A percentile compares a stretch with the other conserved stretches of the same genome.
phyloP scores from a whole-genome alignment of 306 rosid genomes.

The Quercus engelmannii region DNA sequence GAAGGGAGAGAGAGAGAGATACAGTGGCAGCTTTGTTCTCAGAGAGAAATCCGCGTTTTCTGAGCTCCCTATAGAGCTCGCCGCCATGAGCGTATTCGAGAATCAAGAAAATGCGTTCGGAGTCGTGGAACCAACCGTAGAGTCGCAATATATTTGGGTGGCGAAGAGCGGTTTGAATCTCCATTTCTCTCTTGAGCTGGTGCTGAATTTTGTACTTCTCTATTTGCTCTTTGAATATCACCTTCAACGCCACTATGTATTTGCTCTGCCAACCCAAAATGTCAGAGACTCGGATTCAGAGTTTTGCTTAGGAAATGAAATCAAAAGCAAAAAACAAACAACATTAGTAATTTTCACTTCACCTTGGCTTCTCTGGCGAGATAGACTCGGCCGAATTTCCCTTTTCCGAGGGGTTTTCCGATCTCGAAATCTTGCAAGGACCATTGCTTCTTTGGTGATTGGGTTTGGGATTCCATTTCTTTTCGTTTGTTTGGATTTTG shows the following conservation, averaged over 20 bases:
- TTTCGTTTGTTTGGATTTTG: background rate
- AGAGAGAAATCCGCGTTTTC: slow-evolving; percentile 37
- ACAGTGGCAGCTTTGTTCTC: slow-evolving; percentile 83
- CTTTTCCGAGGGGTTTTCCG: slow-evolving; percentile 83
- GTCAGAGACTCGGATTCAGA: too few species aligned
- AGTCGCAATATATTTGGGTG: slow-evolving; percentile 72
- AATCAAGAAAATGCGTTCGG: slow-evolving; percentile 67
- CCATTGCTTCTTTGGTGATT: slow-evolving; percentile 39
- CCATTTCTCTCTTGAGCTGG: slow-evolving; percentile 81
- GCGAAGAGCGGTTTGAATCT: slow-evolving; percentile 56
- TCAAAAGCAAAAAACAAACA: too few species aligned
- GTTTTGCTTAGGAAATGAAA: background rate
- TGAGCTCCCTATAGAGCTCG: slow-evolving; percentile 67
- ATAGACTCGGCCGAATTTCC: slow-evolving; percentile 86
- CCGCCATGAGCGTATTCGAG: slow-evolving; percentile 88
- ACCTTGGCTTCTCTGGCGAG: slow-evolving; percentile 78
- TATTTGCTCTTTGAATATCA: slow-evolving; percentile 67
- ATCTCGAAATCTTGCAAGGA: slow-evolving; percentile 70
- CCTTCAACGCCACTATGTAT: slow-evolving; percentile 73
- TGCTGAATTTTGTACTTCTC: slow-evolving; percentile 66
- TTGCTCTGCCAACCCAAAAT: slow-evolving; percentile 47
- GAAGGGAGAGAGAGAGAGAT: background rate
- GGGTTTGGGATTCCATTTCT: slow-evolving; percentile 19
- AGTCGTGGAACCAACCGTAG: slow-evolving; percentile 83
- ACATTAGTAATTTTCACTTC: too few species aligned